Conservation (phyloP, 495 filamentous ascomycete species). For the Neurospora tetrasperma region DNA sequence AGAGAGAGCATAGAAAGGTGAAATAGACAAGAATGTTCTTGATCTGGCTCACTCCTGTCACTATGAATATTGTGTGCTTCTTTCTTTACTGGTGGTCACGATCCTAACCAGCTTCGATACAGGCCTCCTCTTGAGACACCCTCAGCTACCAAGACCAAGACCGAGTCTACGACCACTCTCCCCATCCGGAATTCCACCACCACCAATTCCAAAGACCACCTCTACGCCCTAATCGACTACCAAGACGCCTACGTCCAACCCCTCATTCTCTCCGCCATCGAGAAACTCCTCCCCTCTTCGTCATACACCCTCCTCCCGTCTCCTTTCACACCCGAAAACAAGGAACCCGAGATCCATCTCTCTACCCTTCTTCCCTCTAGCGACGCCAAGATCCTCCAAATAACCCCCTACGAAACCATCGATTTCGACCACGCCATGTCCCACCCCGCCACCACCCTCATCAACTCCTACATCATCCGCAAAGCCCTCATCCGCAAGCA, state of each 20-base stretch:
- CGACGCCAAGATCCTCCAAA: constrained; percentile 58
- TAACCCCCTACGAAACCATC: constrained; percentile 74
- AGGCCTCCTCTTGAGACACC: background rate
- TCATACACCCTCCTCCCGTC: constrained; percentile 23
- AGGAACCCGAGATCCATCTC: constrained; percentile 21
- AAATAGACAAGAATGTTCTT: constrained; percentile 16
- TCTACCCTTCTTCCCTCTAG: constrained; percentile 18
- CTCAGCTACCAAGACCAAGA: background rate
- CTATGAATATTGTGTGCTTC: constrained; percentile 6
- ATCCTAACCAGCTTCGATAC: background rate
- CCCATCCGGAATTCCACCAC: background rate
- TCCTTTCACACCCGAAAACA: constrained; percentile 9
- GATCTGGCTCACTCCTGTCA: constrained; percentile 6
- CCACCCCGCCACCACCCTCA: constrained; percentile 48
- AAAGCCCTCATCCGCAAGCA: constrained; percentile 98
- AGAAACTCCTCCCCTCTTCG: constrained; percentile 43
- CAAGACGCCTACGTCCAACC: constrained; percentile 79
- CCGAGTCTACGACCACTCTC: background rate
- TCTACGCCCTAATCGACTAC: constrained; percentile 73
- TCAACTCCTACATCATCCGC: constrained; percentile 84
- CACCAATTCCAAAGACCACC: constrained; percentile 14
- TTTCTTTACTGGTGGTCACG: background rate
- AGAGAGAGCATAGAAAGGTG: constrained; percentile 23
- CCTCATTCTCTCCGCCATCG: constrained; percentile 62
- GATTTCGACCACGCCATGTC: constrained; percentile 64